A percentile compares a stretch with the other conserved stretches of the same genome.
phyloP scores from a whole-genome alignment of 768 basidiomycete genomes.

The Termitomyces sp. region DNA sequence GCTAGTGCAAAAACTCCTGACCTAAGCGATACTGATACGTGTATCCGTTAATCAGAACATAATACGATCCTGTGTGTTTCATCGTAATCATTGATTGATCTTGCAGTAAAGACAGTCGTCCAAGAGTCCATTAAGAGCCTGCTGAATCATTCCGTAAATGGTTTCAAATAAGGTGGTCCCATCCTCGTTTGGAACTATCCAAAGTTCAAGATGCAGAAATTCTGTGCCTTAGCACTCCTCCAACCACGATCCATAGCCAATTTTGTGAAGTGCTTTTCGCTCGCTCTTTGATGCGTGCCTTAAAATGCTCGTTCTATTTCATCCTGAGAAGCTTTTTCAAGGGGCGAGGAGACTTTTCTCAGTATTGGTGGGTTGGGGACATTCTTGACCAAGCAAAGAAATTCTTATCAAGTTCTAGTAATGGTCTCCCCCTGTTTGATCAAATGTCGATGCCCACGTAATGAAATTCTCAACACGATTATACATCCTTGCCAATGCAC shows the following conservation, averaged over 20 bases:
- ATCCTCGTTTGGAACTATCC: neutral
- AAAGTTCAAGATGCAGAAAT: neutral
- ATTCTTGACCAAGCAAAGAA: neutral
- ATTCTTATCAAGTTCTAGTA: neutral
- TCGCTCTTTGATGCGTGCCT: neutral
- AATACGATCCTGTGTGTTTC: neutral
- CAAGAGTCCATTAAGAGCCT: neutral
- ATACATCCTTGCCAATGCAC: too few species aligned
- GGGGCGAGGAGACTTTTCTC: neutral
- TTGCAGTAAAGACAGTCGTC: neutral
- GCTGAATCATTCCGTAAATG: neutral
- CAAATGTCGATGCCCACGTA: neutral
- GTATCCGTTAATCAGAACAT: too few species aligned
- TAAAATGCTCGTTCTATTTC: neutral
- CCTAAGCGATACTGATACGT: too few species aligned
- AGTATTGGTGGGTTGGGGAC: slow-evolving; percentile 6
- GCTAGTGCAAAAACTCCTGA: too few species aligned
- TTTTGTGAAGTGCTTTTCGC: neutral
- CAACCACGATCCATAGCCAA: neutral
- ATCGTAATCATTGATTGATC: neutral
- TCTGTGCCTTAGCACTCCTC: slow-evolving; percentile 2
- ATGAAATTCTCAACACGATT: neutral
- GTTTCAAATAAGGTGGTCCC: neutral
- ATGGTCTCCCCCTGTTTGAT: neutral
- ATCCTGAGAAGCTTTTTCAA: neutral